Percentiles rank a stretch among this genome's conserved stretches.
phyloP scores from a whole-genome alignment of 331 rosid species.

The Rhamnella rubrinervis region DNA sequence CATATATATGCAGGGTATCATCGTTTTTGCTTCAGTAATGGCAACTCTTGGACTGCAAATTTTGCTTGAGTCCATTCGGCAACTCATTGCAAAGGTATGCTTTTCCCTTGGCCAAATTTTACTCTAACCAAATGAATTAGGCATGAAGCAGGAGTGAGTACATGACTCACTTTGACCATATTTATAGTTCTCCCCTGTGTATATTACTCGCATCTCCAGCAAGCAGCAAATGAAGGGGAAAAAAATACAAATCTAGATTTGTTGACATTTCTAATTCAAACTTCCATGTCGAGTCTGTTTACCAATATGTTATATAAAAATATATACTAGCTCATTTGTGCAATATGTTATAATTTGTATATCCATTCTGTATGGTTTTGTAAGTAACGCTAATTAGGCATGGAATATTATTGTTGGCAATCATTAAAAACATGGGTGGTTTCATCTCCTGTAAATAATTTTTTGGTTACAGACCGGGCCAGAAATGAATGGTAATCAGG shows the following conservation, averaged over 20 bases:
- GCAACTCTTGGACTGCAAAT: constrained; percentile 81
- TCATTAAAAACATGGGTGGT: background rate
- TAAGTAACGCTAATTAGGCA: background rate
- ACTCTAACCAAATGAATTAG: background rate
- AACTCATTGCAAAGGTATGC: constrained; percentile 43
- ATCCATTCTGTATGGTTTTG: too few relatives aligned
- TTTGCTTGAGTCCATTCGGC: constrained; percentile 59
- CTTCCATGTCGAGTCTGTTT: too few relatives aligned
- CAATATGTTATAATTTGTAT: too few relatives aligned
- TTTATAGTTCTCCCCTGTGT: too few relatives aligned
- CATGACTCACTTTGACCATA: too few relatives aligned
- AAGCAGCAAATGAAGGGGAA: too few relatives aligned
- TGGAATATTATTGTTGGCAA: background rate
- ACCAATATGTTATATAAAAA: too few relatives aligned
- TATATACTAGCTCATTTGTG: too few relatives aligned
- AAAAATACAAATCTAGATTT: too few relatives aligned
- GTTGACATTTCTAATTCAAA: too few relatives aligned
- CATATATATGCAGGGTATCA: constrained; percentile 59
- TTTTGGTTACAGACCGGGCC: constrained; percentile 35
- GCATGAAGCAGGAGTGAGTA: too few relatives aligned
- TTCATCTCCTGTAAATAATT: constrained; percentile 1
- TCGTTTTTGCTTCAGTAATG: constrained; percentile 89
- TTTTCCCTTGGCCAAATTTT: background rate
- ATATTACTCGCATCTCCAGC: too few relatives aligned
- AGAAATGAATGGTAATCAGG: constrained; percentile 26